Evolutionary conservation across 352 stramenopile species (phyloP).

Genomic region (Phytopythium oedochilum): DNA sequence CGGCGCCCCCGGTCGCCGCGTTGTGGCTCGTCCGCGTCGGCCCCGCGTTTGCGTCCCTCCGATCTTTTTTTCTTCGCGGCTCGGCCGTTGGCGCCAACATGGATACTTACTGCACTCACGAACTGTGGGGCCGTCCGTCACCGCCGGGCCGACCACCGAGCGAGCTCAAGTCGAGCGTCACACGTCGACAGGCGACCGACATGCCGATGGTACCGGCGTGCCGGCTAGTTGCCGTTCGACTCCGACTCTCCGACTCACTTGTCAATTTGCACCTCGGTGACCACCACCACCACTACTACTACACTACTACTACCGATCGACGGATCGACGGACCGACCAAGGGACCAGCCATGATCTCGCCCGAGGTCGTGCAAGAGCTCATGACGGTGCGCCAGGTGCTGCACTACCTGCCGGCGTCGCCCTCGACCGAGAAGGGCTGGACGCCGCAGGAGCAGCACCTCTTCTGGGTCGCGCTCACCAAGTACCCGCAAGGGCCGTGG

Average conservation of each 20-base stretch:
- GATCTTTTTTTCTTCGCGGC: slow-evolving; percentile 3
- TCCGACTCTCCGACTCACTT: slow-evolving; percentile 7
- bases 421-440: slow-evolving; percentile 23
- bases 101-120: slow-evolving; percentile 7
- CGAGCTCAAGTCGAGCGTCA: neutral
- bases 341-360: slow-evolving; percentile 28
- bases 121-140: neutral
- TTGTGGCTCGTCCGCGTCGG: neutral
- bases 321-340: too few species aligned
- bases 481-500: slow-evolving; percentile 44
- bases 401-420: slow-evolving; percentile 31
- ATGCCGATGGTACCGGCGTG: neutral
- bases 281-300: neutral
- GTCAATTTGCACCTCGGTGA: slow-evolving; percentile 10
- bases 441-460: slow-evolving; percentile 22
- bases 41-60: neutral
- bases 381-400: slow-evolving; percentile 26
- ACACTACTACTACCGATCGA: neutral
- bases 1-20: neutral
- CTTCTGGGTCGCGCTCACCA: slow-evolving; percentile 30
- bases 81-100: neutral
- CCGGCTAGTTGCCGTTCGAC: neutral
- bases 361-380: slow-evolving; percentile 30
- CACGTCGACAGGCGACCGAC: neutral
- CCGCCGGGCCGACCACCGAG: neutral